Percentiles rank a stretch among this genome's conserved stretches.
phyloP scores from a whole-genome alignment of 2,329 filamentous ascomycete species.

The Blastomyces gilchristii region DNA sequence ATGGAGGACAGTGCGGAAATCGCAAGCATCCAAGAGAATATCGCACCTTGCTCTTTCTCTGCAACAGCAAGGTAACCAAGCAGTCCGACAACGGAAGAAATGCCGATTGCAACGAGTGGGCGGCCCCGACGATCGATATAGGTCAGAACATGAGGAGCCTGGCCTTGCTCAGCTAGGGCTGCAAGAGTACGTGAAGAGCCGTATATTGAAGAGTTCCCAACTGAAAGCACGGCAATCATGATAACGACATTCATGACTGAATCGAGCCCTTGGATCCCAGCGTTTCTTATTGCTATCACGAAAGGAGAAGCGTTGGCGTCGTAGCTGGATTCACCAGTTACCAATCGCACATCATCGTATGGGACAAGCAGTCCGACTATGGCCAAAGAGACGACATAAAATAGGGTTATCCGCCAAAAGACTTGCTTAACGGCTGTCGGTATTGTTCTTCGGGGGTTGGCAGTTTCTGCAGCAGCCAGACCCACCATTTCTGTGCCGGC shows the following conservation, averaged over 20 bases:
- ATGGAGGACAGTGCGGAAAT: conserved; percentile 54
- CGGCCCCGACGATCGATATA: conserved; percentile 56
- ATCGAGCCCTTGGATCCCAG: conserved; percentile 57
- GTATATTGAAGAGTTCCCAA: conserved; percentile 56
- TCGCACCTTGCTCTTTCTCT: conserved; percentile 43
- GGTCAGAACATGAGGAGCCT: conserved; percentile 59
- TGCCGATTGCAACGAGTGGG: conserved; percentile 49
- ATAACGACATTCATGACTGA: conserved; percentile 68
- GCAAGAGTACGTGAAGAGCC: conserved; percentile 58
- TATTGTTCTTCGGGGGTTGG: conserved; percentile 43
- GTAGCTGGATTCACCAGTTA: conserved; percentile 47
- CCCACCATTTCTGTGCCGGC: conserved; percentile 42
- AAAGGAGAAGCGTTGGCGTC: conserved; percentile 64
- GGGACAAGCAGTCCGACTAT: conserved; percentile 54
- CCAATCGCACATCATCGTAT: conserved; percentile 50
- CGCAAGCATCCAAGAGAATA: conserved; percentile 59
- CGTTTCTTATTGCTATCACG: conserved; percentile 60
- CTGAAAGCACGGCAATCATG: conserved; percentile 59
- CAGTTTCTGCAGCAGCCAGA: conserved; percentile 47
- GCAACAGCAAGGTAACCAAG: conserved; percentile 67
- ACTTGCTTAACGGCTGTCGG: conserved; percentile 45
- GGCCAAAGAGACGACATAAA: conserved; percentile 48
- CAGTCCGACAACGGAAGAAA: conserved; percentile 64
- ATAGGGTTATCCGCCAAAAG: conserved; percentile 47
- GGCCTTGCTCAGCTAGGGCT: conserved; percentile 63